phyloP scores from a whole-genome alignment of 116 monocot genomes.

The Cymodocea nodosa region DNA sequence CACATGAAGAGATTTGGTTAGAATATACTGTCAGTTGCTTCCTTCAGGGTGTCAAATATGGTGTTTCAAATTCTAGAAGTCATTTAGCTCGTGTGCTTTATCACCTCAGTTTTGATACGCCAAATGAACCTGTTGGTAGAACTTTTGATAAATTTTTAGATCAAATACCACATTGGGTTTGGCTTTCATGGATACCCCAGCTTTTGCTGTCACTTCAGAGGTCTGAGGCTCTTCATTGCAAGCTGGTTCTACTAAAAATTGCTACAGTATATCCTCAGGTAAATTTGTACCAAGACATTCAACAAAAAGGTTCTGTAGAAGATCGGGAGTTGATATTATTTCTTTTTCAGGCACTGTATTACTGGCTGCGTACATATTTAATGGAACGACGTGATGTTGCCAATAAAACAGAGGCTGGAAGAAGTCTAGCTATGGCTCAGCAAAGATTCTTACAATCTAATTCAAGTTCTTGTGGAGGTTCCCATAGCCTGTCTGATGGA shows the following conservation, averaged over 20 bases:
- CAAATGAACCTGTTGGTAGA: constrained; percentile 81
- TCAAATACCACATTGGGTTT: constrained; percentile 98
- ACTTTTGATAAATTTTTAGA: constrained; percentile 92
- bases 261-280: constrained; percentile 93
- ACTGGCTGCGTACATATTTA: constrained; percentile 96
- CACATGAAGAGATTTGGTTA: constrained; percentile 80
- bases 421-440: constrained; percentile 64
- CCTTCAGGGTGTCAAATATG: constrained; percentile 94
- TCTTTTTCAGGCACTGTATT: constrained; percentile 78
- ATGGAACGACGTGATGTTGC: constrained; percentile 98
- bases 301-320: not conserved
- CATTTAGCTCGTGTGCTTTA: constrained; percentile 95
- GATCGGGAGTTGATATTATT: not conserved
- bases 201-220: constrained; percentile 93
- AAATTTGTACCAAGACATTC: not conserved
- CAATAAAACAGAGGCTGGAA: constrained; percentile 74
- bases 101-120: constrained; percentile 92
- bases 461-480: constrained; percentile 30
- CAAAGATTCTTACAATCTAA: constrained; percentile 67
- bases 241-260: constrained; percentile 82
- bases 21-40: constrained; percentile 97
- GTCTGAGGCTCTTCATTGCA: constrained; percentile 86
- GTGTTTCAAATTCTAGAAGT: constrained; percentile 88
- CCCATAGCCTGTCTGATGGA: constrained; percentile 54
- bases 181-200: constrained; percentile 99